Evolutionary conservation across 1,139 yeast species (phyloP).

Genomic region (Sugiyamaella neomexicana): DNA sequence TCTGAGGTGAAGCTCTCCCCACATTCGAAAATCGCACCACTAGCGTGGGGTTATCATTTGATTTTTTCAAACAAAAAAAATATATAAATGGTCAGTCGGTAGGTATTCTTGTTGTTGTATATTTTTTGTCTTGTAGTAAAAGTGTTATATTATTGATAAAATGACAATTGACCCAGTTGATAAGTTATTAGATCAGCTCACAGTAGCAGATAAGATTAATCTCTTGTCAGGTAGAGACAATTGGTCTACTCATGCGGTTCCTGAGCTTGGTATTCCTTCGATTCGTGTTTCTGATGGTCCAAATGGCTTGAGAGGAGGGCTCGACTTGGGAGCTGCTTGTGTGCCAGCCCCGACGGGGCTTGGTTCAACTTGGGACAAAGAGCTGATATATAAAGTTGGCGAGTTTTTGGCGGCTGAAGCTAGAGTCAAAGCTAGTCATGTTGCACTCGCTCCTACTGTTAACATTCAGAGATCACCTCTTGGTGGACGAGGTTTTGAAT

Average conservation of each 20-base stretch:
- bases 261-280: slow-evolving; percentile 47
- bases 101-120: background rate
- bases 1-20: background rate
- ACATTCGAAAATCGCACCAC: background rate
- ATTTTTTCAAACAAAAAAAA: background rate
- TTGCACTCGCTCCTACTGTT: slow-evolving; percentile 55
- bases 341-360: slow-evolving; percentile 53
- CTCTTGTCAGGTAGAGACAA: slow-evolving; percentile 40
- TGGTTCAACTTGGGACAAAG: slow-evolving; percentile 47
- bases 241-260: slow-evolving; percentile 57
- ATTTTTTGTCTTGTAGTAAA: background rate
- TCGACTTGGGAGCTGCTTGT: slow-evolving; percentile 50
- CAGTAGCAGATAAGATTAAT: slow-evolving; percentile 41
- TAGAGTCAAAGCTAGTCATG: slow-evolving; percentile 50
- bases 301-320: slow-evolving; percentile 55
- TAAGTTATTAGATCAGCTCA: slow-evolving; percentile 5
- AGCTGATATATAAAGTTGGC: slow-evolving; percentile 49
- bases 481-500: slow-evolving; percentile 67
- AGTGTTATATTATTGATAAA: background rate
- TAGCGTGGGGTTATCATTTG: background rate
- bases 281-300: slow-evolving; percentile 52
- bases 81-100: background rate
- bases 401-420: slow-evolving; percentile 52
- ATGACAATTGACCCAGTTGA: slow-evolving; percentile 11
- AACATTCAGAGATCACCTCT: slow-evolving; percentile 57